Conservation (phyloP, 768 basidiomycete genomes). For the Termitomyces sp. region DNA sequence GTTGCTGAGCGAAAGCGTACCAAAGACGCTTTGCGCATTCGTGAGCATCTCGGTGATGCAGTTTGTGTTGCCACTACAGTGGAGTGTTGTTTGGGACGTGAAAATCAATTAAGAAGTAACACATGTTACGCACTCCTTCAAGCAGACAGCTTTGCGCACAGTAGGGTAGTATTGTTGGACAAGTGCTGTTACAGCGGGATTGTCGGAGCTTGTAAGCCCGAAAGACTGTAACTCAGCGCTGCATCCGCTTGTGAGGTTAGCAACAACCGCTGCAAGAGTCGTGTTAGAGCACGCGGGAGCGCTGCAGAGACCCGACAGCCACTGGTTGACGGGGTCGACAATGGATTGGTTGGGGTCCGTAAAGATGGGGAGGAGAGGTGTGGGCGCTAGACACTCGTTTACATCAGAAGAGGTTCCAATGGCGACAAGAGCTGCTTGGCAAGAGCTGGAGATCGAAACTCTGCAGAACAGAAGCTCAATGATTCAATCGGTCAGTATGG, state of each 20-base stretch:
- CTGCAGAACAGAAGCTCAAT: not conserved
- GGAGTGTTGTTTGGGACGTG: not conserved
- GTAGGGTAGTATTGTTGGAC: slow-evolving; percentile 55
- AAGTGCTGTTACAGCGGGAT: slow-evolving; percentile 20
- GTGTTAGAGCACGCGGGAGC: slow-evolving; percentile 49
- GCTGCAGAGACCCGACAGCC: slow-evolving; percentile 55
- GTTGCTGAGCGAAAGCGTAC: slow-evolving; percentile 30
- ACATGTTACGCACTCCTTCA: slow-evolving; percentile 53
- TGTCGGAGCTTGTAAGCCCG: slow-evolving; percentile 18
- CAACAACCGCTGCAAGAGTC: slow-evolving; percentile 48
- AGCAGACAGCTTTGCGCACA: slow-evolving; percentile 48
- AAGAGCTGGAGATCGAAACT: slow-evolving; percentile 36
- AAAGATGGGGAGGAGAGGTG: slow-evolving; percentile 36
- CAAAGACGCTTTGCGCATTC: slow-evolving; percentile 36
- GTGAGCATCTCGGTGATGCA: slow-evolving; percentile 57
- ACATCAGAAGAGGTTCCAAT: slow-evolving; percentile 41
- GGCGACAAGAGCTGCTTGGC: slow-evolving; percentile 38
- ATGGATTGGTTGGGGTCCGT: slow-evolving; percentile 27
- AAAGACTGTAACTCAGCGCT: slow-evolving; percentile 27
- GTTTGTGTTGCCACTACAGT: slow-evolving; percentile 28
- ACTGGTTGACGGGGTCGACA: slow-evolving; percentile 44
- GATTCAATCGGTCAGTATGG: not conserved
- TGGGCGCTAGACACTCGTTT: slow-evolving; percentile 42
- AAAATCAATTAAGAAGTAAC: not conserved
- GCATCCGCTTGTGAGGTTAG: slow-evolving; percentile 47